A percentile compares a stretch with the other conserved stretches of the same genome.
phyloP scores from a whole-genome alignment of 2,329 filamentous ascomycete genomes.

The Monilinia fructicola region DNA sequence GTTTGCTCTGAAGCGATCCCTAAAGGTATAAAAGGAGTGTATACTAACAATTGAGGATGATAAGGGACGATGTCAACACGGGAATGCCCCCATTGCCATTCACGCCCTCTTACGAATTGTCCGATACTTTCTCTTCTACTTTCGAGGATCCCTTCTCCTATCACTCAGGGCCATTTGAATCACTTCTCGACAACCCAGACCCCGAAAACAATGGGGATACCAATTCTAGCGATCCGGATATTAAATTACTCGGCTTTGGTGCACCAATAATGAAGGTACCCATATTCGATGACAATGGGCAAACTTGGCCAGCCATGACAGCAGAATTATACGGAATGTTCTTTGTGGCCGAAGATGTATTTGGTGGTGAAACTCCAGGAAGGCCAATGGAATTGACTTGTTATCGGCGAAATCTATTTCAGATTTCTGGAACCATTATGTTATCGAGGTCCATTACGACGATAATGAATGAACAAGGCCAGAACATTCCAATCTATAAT shows the following conservation, averaged over 20 bases:
- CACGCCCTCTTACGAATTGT: conserved; percentile 60
- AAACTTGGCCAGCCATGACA: conserved; percentile 64
- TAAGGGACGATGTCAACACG: conserved; percentile 22
- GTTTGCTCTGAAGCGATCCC: conserved; percentile 22
- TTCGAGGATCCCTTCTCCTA: conserved; percentile 66
- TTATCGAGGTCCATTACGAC: conserved; percentile 71
- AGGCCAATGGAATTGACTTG: conserved; percentile 83
- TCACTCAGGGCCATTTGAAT: conserved; percentile 48
- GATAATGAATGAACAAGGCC: conserved; percentile 74
- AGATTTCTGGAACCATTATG: conserved; percentile 85
- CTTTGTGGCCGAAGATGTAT: conserved; percentile 77
- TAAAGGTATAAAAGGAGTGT: not conserved
- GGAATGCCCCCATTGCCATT: conserved; percentile 50
- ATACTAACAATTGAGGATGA: conserved; percentile 13
- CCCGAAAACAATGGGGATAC: conserved; percentile 27
- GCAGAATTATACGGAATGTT: conserved; percentile 87
- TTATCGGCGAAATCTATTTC: conserved; percentile 92
- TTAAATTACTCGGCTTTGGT: conserved; percentile 74
- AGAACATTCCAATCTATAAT: conserved; percentile 73
- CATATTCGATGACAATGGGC: conserved; percentile 64
- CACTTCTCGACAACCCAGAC: conserved; percentile 40
- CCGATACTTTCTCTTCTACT: conserved; percentile 58
- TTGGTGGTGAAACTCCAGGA: conserved; percentile 49
- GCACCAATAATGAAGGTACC: conserved; percentile 59
- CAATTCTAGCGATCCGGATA: conserved; percentile 52